Evolutionary conservation across 192 early-diverging fungal species (phyloP).

Genomic region (Coemansia biformis): DNA sequence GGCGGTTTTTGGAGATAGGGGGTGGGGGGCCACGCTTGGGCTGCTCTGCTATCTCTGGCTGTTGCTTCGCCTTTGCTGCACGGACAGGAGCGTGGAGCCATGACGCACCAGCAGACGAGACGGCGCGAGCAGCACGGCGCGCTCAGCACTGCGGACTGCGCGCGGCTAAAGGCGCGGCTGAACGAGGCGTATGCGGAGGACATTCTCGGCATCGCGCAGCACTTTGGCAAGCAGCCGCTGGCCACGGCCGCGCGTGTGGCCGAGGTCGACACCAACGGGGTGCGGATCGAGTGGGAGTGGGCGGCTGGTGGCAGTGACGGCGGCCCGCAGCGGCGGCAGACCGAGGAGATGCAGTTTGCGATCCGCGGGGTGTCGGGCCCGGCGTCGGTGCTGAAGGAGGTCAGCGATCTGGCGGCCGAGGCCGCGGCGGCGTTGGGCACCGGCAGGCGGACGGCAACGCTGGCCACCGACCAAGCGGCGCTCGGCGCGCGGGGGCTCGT

Average conservation of each 20-base stretch:
- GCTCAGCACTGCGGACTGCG: no score
- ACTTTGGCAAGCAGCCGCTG: slow-evolving; percentile 22
- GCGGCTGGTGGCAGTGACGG: background rate
- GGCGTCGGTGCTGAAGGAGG: slow-evolving; percentile 19
- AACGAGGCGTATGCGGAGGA: slow-evolving; percentile 21
- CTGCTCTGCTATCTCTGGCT: no score
- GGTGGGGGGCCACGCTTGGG: no score
- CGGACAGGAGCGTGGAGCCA: no score
- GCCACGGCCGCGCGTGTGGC: slow-evolving; percentile 8
- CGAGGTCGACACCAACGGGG: slow-evolving; percentile 25
- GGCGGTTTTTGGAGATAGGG: no score
- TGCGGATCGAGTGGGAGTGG: slow-evolving; percentile 35
- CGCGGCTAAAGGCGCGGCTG: slow-evolving; percentile 15
- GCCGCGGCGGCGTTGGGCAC: slow-evolving; percentile 18
- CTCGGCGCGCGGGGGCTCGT: slow-evolving; percentile 18
- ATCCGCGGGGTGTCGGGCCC: slow-evolving; percentile 20
- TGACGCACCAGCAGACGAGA: slow-evolving; percentile 8
- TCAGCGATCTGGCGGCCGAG: slow-evolving; percentile 30
- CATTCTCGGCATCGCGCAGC: slow-evolving; percentile 17
- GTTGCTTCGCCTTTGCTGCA: slow-evolving; percentile 1
- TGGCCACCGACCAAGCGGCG: slow-evolving; percentile 14
- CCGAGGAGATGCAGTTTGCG: slow-evolving; percentile 42
- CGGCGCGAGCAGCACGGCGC: slow-evolving; percentile 1
- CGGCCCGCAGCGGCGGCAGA: no score
- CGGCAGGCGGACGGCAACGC: slow-evolving; percentile 3